Evolutionary conservation across 176 grass and related monocot genomes (phyloP).

Genomic region (Eleusine indica): DNA sequence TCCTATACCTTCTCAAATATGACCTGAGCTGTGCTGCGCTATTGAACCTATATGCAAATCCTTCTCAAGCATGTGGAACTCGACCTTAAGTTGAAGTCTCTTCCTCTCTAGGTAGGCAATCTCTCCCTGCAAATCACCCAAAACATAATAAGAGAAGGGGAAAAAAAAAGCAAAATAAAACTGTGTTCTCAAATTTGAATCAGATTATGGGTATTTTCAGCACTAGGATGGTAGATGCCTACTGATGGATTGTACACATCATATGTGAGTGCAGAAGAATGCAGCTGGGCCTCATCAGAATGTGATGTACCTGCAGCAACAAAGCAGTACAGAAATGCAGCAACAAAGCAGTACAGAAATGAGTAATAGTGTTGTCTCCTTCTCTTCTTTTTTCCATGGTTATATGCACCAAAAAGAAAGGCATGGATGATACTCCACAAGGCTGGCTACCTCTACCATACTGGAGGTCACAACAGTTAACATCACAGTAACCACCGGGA

Average conservation of each 20-base stretch:
- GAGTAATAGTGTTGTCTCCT: not conserved
- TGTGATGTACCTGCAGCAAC: constrained; percentile 67
- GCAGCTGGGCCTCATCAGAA: constrained; percentile 66
- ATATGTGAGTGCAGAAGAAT: constrained; percentile 62
- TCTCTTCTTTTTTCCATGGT: not conserved
- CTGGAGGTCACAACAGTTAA: constrained; percentile 55
- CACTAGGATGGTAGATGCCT: constrained; percentile 80
- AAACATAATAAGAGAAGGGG: constrained; percentile 12
- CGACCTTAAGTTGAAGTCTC: too few species aligned
- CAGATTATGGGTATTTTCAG: constrained; percentile 41
- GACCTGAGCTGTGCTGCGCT: too few species aligned
- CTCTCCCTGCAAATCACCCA: constrained; percentile 38
- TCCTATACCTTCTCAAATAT: too few species aligned
- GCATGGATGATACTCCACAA: constrained; percentile 19
- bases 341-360: constrained; percentile 43
- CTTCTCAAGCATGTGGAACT: too few species aligned
- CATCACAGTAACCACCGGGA: constrained; percentile 52
- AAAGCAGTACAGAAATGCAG: constrained; percentile 47
- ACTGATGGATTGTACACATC: constrained; percentile 67
- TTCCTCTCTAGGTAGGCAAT: too few species aligned
- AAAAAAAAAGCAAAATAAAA: not conserved
- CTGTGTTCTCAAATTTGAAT: not conserved
- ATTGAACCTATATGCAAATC: too few species aligned
- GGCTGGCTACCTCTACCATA: constrained; percentile 65
- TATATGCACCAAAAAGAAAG: constrained; percentile 25